Conservation (phyloP, 2,329 filamentous ascomycete species). For the Fusarium pseudoanthophilum region DNA sequence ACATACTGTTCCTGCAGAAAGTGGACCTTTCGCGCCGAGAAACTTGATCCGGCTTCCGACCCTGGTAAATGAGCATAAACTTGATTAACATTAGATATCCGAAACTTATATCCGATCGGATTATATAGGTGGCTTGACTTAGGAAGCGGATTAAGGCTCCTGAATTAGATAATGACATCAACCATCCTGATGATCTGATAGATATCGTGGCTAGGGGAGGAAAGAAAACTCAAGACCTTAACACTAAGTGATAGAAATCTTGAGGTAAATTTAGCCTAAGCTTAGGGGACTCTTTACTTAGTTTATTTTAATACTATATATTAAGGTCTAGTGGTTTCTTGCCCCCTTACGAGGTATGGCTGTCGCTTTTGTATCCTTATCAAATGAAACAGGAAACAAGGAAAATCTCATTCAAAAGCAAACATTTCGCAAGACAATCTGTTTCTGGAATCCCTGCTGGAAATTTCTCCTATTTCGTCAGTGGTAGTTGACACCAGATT, state of each 20-base stretch:
- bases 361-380: background rate
- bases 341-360: too few relatives aligned
- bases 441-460: background rate
- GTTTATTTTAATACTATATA: too few relatives aligned
- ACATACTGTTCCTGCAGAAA: conserved; percentile 9
- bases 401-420: background rate
- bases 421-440: background rate
- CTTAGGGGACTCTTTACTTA: too few relatives aligned
- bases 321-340: too few relatives aligned
- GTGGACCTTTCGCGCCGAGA: background rate
- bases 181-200: background rate
- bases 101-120: background rate
- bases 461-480: background rate
- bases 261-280: too few relatives aligned
- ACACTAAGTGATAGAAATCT: too few relatives aligned
- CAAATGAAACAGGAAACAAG: background rate
- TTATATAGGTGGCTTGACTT: background rate
- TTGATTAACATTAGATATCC: background rate
- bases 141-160: background rate
- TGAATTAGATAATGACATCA: background rate
- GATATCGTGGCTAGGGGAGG: too few relatives aligned
- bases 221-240: too few relatives aligned
- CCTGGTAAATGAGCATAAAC: background rate
- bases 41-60: background rate
- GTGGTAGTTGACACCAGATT: background rate